Evolutionary conservation across 306 rosid genomes (phyloP), one percentile per base, ranked within the genome.

Genomic region (Castanea sativa): DNA sequence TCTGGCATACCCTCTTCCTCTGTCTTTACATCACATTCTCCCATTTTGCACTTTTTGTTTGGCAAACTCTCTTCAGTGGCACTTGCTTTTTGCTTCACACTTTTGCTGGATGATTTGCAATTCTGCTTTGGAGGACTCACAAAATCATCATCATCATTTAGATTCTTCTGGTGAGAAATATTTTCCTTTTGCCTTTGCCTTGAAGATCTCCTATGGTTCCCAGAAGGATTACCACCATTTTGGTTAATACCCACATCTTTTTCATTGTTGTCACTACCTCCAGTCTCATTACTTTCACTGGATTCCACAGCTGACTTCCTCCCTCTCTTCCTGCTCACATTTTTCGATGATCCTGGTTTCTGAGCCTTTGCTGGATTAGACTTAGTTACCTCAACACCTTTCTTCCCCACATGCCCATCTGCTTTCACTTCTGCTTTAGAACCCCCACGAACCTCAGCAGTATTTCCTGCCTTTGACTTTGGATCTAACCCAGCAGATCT

Each of bases 111-210:
- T 25, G 87, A 83, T 68, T 56, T 81, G 69, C 80, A 52, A 53
- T n/a, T 82, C 18, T 45, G 85, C 12, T 90, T 90, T 52, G 83
- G 81, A 33, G 83, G 77, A 80, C 43, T 74, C 57, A 78, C 78
- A 85, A 83, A 76, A 81, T 78, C 77, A 71, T 76, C 86, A 80
- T 79, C 73, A 56, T 30, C 74, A 57, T 71, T 65, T 35, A 32
- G 3, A 77, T 78, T 81, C 67, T 88, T 84, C 65, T 53, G 53
- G 86, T 27, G 80, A 4, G 85, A 75, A 86, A 83, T 83, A 71
- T 67, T 82, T 77, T 84, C 87, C 73, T 67, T 82, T 77, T 83
- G 88, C 73, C 85, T 92, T 52, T 81, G 74, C 81, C 90, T 83
- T 27, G 89, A 74, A 73, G 91, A 78, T 88, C 77, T 87, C 76